A percentile compares a stretch with the other conserved stretches of the same genome.
phyloP scores from a whole-genome alignment of 306 rosid species.

The Pyrus betulifolia region DNA sequence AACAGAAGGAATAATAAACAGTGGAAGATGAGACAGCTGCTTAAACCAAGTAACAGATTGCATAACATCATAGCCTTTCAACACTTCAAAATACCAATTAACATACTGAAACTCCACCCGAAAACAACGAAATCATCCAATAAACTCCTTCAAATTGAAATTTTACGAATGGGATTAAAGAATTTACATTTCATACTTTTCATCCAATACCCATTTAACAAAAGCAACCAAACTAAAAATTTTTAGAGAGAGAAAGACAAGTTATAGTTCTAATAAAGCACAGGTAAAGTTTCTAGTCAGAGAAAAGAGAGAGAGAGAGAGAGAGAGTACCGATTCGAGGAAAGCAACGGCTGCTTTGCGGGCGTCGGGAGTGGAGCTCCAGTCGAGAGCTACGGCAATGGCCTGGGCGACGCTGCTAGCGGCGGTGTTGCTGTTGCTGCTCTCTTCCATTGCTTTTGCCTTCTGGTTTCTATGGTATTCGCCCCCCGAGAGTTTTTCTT shows the following conservation, averaged over 20 bases:
- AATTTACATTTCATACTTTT: neutral
- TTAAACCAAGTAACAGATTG: neutral
- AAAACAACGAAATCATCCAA: neutral
- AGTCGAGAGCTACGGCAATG: constrained; percentile 73
- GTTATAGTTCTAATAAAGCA: neutral
- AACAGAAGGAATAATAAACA: constrained; percentile 6
- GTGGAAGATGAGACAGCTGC: neutral
- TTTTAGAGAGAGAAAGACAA: neutral
- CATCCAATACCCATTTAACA: neutral
- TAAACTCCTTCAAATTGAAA: neutral
- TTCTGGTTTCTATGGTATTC: constrained; percentile 3
- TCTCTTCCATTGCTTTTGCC: constrained; percentile 44
- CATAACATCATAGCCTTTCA: neutral
- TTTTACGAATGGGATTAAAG: neutral
- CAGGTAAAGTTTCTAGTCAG: neutral
- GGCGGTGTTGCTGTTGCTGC: constrained; percentile 8
- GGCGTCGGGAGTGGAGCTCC: constrained; percentile 64
- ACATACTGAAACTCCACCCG: neutral
- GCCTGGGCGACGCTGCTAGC: constrained; percentile 78
- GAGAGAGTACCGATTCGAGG: constrained; percentile 57
- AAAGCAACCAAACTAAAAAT: neutral
- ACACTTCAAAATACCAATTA: neutral
- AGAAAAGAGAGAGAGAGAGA: neutral
- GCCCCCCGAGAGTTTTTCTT: neutral
- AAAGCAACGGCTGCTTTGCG: constrained; percentile 67